A percentile compares a stretch with the other conserved stretches of the same genome.
Evolutionary conservation across 768 basidiomycete species (phyloP).

Genomic region (Tylopilus intermedius): DNA sequence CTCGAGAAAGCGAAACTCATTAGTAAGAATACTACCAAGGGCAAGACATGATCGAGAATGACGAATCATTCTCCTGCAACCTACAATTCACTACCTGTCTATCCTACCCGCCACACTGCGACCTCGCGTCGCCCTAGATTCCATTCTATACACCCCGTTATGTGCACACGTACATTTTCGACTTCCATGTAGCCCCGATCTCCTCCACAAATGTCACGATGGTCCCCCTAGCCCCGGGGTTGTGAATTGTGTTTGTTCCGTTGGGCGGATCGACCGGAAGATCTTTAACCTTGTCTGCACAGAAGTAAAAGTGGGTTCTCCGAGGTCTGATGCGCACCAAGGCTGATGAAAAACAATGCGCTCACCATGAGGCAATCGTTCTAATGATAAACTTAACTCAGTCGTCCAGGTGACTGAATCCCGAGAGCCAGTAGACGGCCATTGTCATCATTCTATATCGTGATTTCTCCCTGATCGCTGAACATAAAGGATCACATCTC

Average conservation of each 20-base stretch:
- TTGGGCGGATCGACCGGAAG: conserved; percentile 15
- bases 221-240: conserved; percentile 2
- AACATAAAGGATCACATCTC: background rate
- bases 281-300: conserved; percentile 14
- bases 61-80: background rate
- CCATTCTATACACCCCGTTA: conserved; percentile 11
- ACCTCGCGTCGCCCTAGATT: conserved; percentile 11
- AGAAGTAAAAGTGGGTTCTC: conserved; percentile 20
- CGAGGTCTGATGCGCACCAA: conserved; percentile 21
- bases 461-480: background rate
- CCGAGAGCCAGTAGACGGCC: background rate
- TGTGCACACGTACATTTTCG: conserved; percentile 10
- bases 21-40: conserved; percentile 73
- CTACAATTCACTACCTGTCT: conserved; percentile 4
- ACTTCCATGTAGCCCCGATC: conserved; percentile 12
- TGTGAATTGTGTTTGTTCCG: conserved; percentile 9
- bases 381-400: conserved; percentile 20
- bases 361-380: conserved; percentile 22
- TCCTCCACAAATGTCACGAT: conserved; percentile 17
- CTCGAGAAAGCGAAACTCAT: conserved; percentile 94
- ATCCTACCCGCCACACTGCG: conserved; percentile 6
- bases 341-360: conserved; percentile 20
- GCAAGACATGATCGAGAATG: conserved; percentile 47
- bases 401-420: background rate
- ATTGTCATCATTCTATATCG: background rate